A percentile compares a stretch with the other conserved stretches of the same genome.
phyloP scores from a whole-genome alignment of 2,329 filamentous ascomycete species.

The Alternaria metachromatica region DNA sequence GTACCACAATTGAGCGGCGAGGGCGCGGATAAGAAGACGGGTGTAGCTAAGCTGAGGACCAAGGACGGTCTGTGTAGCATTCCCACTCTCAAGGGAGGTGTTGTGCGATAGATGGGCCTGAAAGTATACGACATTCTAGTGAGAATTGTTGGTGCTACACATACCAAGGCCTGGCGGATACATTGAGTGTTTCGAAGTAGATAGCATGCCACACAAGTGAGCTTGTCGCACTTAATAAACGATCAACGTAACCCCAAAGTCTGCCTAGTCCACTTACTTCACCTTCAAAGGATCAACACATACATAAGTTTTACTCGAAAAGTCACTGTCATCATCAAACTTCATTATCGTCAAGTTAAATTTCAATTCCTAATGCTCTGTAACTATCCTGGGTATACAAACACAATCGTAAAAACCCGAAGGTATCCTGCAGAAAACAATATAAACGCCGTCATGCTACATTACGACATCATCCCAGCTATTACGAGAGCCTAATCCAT shows the following conservation, averaged over 20 bases:
- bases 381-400: slow-evolving; percentile 15
- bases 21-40: slow-evolving; percentile 63
- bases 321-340: not conserved
- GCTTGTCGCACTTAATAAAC: not conserved
- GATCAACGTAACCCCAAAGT: not conserved
- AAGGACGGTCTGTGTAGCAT: slow-evolving; percentile 85
- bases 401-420: slow-evolving; percentile 4
- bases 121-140: not conserved
- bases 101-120: slow-evolving; percentile 70
- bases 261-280: not conserved
- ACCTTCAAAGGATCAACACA: not conserved
- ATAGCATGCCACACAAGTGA: not conserved
- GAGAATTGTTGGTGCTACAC: not conserved
- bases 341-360: slow-evolving; percentile 2
- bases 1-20: slow-evolving; percentile 79
- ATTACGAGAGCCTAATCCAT: slow-evolving; percentile 21
- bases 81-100: slow-evolving; percentile 77
- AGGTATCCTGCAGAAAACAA: slow-evolving; percentile 1
- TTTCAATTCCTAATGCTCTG: slow-evolving; percentile 11
- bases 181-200: not conserved
- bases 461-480: not conserved
- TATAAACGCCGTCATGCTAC: slow-evolving; percentile 9
- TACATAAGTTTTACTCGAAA: not conserved
- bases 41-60: slow-evolving; percentile 71
- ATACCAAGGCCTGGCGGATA: not conserved